Conservation (phyloP, 1,284 basidiomycete genomes). For the Psilocybe mexicana region DNA sequence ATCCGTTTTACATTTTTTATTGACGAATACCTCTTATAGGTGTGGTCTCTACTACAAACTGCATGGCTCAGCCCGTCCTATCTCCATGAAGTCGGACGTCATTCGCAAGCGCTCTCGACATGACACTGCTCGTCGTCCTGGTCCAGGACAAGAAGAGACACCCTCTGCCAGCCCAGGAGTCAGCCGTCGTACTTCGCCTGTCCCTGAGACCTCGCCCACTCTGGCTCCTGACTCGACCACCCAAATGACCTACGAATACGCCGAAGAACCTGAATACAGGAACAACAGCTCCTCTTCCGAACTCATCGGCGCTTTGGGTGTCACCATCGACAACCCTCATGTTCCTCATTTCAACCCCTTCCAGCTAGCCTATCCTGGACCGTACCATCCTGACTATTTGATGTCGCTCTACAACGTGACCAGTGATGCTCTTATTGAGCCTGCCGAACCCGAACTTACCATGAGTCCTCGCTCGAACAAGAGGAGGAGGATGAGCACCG, state of each 20-base stretch:
- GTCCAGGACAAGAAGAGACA: conserved; percentile 52
- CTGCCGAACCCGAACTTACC: conserved; percentile 34
- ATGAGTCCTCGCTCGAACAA: conserved; percentile 54
- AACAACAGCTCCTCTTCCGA: conserved; percentile 44
- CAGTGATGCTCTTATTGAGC: conserved; percentile 45
- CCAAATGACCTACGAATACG: conserved; percentile 47
- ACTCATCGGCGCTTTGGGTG: conserved; percentile 63
- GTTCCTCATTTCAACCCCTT: conserved; percentile 28
- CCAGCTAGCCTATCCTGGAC: conserved; percentile 56
- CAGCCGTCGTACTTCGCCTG: conserved; percentile 70
- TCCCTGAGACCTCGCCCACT: conserved; percentile 58
- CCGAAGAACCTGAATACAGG: conserved; percentile 41
- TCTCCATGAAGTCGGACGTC: conserved; percentile 85
- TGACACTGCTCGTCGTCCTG: conserved; percentile 56
- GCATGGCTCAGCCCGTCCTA: conserved; percentile 77
- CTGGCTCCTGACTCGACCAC: conserved; percentile 67
- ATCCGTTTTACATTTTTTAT: conserved; percentile 22
- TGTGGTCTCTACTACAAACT: conserved; percentile 66
- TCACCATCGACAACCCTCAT: conserved; percentile 34
- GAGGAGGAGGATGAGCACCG: conserved; percentile 70
- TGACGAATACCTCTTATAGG: conserved; percentile 21
- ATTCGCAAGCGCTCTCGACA: conserved; percentile 81
- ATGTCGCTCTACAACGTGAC: conserved; percentile 46
- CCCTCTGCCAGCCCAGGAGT: conserved; percentile 69
- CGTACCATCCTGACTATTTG: conserved; percentile 71